Conservation (phyloP, 148 eudicot genomes). For the Camellia lanceoleosa region DNA sequence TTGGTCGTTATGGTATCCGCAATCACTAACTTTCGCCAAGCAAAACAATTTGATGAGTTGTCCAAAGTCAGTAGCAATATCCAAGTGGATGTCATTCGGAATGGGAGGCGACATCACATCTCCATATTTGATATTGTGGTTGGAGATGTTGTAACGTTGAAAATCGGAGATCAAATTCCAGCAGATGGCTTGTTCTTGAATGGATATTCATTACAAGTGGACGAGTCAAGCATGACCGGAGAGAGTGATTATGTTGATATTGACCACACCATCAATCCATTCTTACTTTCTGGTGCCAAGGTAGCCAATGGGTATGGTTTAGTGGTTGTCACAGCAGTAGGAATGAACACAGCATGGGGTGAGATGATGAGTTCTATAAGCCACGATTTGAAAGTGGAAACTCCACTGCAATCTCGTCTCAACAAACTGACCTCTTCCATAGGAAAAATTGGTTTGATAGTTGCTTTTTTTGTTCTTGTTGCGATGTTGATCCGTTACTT, state of each 20-base stretch:
- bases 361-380: conserved; percentile 6
- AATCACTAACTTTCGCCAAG: background rate
- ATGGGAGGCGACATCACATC: background rate
- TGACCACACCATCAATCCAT: background rate
- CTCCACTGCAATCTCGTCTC: conserved; percentile 1
- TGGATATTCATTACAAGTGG: background rate
- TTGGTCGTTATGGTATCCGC: background rate
- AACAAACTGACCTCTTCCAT: background rate
- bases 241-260: background rate
- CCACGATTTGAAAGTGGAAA: background rate
- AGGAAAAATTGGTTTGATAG: background rate
- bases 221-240: conserved; percentile 4
- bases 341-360: conserved; percentile 1
- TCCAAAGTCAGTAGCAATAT: background rate
- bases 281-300: conserved; percentile 9
- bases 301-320: background rate
- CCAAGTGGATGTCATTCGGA: background rate
- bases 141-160: background rate
- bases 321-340: background rate
- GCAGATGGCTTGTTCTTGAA: background rate
- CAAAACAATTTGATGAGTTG: conserved; percentile 1
- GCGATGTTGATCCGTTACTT: background rate
- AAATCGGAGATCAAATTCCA: conserved; percentile 3
- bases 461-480: background rate
- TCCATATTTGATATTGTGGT: conserved; percentile 1